phyloP scores from a whole-genome alignment of 2,329 filamentous ascomycete genomes.

The Pseudogymnoascus destructans region DNA sequence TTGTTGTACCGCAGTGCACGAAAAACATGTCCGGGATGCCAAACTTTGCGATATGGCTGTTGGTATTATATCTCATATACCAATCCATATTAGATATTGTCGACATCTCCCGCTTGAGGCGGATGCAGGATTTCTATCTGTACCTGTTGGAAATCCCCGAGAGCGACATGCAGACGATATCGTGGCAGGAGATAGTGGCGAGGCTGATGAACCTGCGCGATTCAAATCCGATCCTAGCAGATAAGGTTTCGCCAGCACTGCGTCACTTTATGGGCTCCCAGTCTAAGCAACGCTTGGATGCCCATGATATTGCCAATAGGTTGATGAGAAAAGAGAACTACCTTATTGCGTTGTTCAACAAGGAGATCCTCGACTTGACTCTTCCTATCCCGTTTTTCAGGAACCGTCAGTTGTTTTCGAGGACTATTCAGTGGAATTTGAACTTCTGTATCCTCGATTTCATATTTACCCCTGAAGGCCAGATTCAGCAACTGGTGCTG shows the following conservation, averaged over 20 bases:
- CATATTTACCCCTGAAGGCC: slow-evolving; percentile 79
- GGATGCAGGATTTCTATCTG: slow-evolving; percentile 57
- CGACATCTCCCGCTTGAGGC: slow-evolving; percentile 45
- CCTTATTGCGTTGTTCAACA: slow-evolving; percentile 92
- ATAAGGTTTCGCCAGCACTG: slow-evolving; percentile 43
- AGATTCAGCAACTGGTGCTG: slow-evolving; percentile 75
- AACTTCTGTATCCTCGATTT: slow-evolving; percentile 85
- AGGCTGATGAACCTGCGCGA: slow-evolving; percentile 59
- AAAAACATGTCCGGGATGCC: slow-evolving; percentile 29
- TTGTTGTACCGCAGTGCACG: slow-evolving; percentile 48
- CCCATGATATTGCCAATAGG: slow-evolving; percentile 92
- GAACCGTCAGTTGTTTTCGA: slow-evolving; percentile 71
- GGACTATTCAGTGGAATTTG: slow-evolving; percentile 83
- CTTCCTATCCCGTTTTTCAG: slow-evolving; percentile 74
- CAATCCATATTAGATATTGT: slow-evolving; percentile 43
- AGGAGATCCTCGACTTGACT: slow-evolving; percentile 80
- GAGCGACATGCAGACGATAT: slow-evolving; percentile 58
- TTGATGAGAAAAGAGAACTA: slow-evolving; percentile 97
- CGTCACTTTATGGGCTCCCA: slow-evolving; percentile 59
- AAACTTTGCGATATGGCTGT: slow-evolving; percentile 40
- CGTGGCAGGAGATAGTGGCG: slow-evolving; percentile 59
- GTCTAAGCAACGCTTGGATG: slow-evolving; percentile 87
- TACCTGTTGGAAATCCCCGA: slow-evolving; percentile 56
- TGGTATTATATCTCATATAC: slow-evolving; percentile 51
- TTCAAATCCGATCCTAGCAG: slow-evolving; percentile 53